phyloP scores from a whole-genome alignment of 2,329 filamentous ascomycete genomes.

The Zasmidium citrigriseum region DNA sequence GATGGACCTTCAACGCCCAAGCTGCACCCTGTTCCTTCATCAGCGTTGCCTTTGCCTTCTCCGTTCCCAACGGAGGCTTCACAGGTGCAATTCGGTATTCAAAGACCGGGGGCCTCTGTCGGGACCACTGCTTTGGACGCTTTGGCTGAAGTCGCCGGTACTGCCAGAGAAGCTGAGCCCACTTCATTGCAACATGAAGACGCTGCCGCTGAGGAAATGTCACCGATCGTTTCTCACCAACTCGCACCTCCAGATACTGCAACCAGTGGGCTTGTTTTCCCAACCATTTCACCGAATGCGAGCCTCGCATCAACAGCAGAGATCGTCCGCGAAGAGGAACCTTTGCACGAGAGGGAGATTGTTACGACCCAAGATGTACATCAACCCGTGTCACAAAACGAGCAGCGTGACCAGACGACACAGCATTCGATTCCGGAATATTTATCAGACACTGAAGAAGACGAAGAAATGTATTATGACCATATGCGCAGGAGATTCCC shows the following conservation, averaged over 20 bases:
- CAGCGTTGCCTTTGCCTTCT: slow-evolving; percentile 35
- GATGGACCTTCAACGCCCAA: slow-evolving; percentile 32
- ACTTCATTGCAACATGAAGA: not conserved
- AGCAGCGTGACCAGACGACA: not conserved
- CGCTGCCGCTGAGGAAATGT: not conserved
- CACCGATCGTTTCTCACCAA: too few relatives aligned
- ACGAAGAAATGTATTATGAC: slow-evolving; percentile 17
- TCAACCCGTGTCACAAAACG: too few relatives aligned
- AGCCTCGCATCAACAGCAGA: not conserved
- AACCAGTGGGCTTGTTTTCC: too few relatives aligned
- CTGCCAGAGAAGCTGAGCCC: not conserved
- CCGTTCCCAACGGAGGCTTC: slow-evolving; percentile 31
- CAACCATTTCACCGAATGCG: not conserved
- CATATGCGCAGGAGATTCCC: slow-evolving; percentile 10
- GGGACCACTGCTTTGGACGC: not conserved
- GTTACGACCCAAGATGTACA: not conserved
- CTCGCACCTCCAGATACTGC: too few relatives aligned
- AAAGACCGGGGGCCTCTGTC: not conserved
- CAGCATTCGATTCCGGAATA: not conserved
- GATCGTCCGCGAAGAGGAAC: not conserved
- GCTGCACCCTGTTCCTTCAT: slow-evolving; percentile 31
- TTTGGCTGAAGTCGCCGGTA: not conserved
- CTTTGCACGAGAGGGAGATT: not conserved
- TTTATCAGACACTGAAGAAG: slow-evolving; percentile 25
- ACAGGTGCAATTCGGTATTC: slow-evolving; percentile 4